Conservation (phyloP, 495 filamentous ascomycete species). For the Pyronema omphalodes region DNA sequence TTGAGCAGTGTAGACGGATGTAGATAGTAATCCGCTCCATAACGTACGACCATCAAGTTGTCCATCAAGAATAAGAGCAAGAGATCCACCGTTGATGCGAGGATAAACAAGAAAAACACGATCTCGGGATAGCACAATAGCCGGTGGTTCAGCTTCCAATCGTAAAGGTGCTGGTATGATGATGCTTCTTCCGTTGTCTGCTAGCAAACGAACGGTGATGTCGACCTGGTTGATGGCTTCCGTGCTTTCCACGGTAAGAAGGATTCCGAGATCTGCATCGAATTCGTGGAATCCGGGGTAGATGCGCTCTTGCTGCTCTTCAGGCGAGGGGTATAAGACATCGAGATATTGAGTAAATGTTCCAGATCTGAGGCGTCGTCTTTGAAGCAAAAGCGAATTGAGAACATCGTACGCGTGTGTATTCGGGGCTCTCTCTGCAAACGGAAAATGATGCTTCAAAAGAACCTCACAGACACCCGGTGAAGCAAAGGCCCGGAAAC, state of each 20-base stretch:
- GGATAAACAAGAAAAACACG: conserved; percentile 7
- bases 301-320: background rate
- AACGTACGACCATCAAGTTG: conserved; percentile 5
- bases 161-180: background rate
- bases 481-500: conserved; percentile 5
- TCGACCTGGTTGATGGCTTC: background rate
- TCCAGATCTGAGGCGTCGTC: background rate
- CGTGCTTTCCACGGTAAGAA: conserved; percentile 1
- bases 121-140: background rate
- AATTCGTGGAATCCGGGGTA: conserved; percentile 4
- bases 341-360: background rate
- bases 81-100: background rate
- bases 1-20: conserved; percentile 4
- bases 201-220: conserved; percentile 5
- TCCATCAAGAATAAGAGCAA: conserved; percentile 9
- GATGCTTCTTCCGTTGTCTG: conserved; percentile 3
- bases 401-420: conserved; percentile 2
- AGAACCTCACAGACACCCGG: conserved; percentile 1
- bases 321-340: background rate
- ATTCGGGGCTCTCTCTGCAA: conserved; percentile 5
- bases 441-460: conserved; percentile 12
- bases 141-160: conserved; percentile 4
- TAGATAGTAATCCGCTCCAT: conserved; percentile 9
- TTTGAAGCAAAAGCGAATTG: conserved; percentile 6
- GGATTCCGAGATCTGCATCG: conserved; percentile 7